Conservation (phyloP, 306 rosid genomes). For the Castanea sativa region DNA sequence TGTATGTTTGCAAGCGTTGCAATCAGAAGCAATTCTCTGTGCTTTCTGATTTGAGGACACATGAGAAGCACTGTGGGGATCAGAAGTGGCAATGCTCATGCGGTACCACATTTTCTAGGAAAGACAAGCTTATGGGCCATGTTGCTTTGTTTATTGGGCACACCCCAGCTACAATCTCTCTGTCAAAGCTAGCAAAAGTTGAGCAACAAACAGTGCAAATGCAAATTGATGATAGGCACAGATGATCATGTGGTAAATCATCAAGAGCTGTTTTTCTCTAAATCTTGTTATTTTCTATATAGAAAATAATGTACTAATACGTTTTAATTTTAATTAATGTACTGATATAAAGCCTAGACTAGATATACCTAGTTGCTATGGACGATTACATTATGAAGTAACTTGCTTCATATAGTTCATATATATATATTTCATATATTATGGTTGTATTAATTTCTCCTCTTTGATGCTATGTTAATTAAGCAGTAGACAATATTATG, state of each 20-base stretch:
- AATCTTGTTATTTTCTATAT: neutral
- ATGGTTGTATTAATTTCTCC: neutral
- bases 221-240: neutral
- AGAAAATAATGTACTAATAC: neutral
- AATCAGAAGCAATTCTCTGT: constrained; percentile 82
- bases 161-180: constrained; percentile 31
- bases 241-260: neutral
- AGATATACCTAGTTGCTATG: neutral
- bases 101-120: constrained; percentile 90
- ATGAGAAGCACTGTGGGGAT: constrained; percentile 96
- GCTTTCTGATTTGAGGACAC: constrained; percentile 84
- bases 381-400: neutral
- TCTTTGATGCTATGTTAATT: neutral
- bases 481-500: neutral
- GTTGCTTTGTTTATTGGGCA: constrained; percentile 79
- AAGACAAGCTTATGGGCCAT: constrained; percentile 93
- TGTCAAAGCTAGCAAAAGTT: constrained; percentile 11
- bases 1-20: constrained; percentile 92
- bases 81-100: constrained; percentile 85
- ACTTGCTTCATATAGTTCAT: too few species aligned
- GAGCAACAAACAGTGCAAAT: constrained; percentile 10
- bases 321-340: neutral
- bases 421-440: neutral
- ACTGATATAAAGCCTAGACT: neutral
- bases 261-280: neutral